Percentiles rank a stretch among this genome's conserved stretches.
Evolutionary conservation across 805 yeast genomes (phyloP).

Genomic region (Starmera caribaea): DNA sequence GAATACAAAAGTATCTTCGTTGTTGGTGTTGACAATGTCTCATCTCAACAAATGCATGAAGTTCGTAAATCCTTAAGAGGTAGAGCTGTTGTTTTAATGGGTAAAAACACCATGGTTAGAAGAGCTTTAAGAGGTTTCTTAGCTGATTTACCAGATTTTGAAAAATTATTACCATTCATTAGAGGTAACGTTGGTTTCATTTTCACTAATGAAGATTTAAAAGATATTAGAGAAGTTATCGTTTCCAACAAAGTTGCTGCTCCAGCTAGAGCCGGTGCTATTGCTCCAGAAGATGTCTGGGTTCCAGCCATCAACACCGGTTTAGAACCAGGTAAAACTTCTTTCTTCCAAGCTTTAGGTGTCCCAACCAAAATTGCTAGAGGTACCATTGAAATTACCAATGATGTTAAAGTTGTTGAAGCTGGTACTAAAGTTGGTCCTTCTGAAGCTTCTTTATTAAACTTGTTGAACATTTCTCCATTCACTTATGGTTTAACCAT

Average conservation of each 20-base stretch:
- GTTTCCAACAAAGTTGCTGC: constrained; percentile 96
- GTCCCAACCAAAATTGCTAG: constrained; percentile 99
- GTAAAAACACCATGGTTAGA: constrained; percentile 99
- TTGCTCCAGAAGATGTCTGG: constrained; percentile 96
- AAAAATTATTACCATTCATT: constrained; percentile 89
- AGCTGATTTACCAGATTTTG: constrained; percentile 89
- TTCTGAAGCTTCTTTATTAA: constrained; percentile 96
- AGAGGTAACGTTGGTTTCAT: constrained; percentile 99
- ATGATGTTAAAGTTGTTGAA: constrained; percentile 91
- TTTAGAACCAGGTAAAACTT: constrained; percentile 99
- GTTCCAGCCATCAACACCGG: constrained; percentile 99
- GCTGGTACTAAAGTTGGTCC: constrained; percentile 90
- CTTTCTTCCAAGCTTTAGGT: constrained; percentile 99
- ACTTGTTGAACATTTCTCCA: constrained; percentile 99
- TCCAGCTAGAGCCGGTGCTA: constrained; percentile 99
- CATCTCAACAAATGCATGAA: constrained; percentile 99
- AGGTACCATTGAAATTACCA: constrained; percentile 99
- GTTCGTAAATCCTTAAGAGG: constrained; percentile 95
- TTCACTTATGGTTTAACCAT: constrained; percentile 98
- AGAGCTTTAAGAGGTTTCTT: constrained; percentile 98
- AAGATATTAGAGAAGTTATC: constrained; percentile 82
- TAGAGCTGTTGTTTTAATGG: constrained; percentile 94
- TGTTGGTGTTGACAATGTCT: constrained; percentile 99
- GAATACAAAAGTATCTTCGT: constrained; percentile 97
- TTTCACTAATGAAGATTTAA: constrained; percentile 95